These are phyloP conservation scores for Neonectria faginata DNA, from an alignment of 2,329 filamentous ascomycete genomes.

Conservation along the genomic window DNA sequence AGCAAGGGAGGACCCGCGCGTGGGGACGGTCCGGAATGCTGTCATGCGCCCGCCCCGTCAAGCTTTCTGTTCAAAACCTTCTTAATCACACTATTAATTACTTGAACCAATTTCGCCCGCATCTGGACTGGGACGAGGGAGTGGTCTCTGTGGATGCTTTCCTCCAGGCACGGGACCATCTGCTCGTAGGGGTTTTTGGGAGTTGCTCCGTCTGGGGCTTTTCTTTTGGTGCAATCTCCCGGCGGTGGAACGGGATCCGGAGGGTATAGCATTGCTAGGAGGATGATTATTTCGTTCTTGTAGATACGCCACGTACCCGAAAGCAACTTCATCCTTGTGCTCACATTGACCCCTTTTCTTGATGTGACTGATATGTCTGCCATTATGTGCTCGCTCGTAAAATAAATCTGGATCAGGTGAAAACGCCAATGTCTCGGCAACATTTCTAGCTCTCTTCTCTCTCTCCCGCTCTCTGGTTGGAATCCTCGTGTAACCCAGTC, in stretches of 20 bases:
- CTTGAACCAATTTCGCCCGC: conserved; percentile 30
- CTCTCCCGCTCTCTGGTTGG: too few relatives aligned
- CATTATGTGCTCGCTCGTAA: conserved; percentile 12
- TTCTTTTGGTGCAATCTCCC: conserved; percentile 25
- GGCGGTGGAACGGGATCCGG: conserved; percentile 20
- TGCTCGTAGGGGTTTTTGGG: conserved; percentile 27
- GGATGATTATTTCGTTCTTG: conserved; percentile 40
- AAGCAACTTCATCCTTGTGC: conserved; percentile 36
- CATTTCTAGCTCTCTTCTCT: neutral
- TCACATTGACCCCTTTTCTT: conserved; percentile 7
- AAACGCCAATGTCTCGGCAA: neutral
- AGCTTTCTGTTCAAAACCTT: conserved; percentile 14
- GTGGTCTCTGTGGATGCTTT: neutral
- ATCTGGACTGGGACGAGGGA: conserved; percentile 24
- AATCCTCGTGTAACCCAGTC: neutral
- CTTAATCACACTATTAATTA: conserved; percentile 37
- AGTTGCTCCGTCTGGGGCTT: conserved; percentile 29
- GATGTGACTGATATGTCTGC: conserved; percentile 16
- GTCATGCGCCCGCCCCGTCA: neutral
- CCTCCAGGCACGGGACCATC: conserved; percentile 11
- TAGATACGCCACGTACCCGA: conserved; percentile 41
- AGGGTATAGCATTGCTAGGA: conserved; percentile 38
- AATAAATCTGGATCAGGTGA: neutral
- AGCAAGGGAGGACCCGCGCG: conserved; percentile 32
- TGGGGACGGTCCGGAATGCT: neutral